Evolutionary conservation across 179 eudicot species (phyloP).

Genomic region (Silene coronaria): DNA sequence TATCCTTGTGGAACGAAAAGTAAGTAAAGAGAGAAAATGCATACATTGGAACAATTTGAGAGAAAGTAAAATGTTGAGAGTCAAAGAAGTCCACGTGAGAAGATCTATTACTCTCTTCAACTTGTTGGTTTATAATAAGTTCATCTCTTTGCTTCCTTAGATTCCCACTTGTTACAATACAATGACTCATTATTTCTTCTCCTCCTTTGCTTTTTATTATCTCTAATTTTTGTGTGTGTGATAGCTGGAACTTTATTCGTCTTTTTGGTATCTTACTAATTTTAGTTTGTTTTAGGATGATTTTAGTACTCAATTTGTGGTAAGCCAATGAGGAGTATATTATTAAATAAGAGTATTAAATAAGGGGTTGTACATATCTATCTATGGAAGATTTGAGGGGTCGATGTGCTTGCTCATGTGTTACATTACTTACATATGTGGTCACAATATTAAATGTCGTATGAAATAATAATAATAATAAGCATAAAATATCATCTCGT

Average conservation of each 20-base stretch:
- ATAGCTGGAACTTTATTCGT: conserved; percentile 29
- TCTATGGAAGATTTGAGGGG: conserved; percentile 4
- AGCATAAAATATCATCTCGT: too few species aligned
- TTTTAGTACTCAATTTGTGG: conserved; percentile 33
- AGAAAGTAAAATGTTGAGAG: conserved; percentile 19
- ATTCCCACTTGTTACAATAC: conserved; percentile 42
- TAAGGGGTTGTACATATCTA: not conserved
- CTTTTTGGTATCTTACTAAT: conserved; percentile 7
- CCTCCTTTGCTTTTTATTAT: conserved; percentile 18
- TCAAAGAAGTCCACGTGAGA: conserved; percentile 37
- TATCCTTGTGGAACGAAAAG: not conserved
- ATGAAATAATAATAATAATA: too few species aligned
- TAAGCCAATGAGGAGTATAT: conserved; percentile 26
- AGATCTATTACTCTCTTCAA: conserved; percentile 40
- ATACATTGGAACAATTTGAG: conserved; percentile 39
- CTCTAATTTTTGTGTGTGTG: not conserved
- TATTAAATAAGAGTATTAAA: conserved; percentile 21
- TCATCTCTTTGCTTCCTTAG: conserved; percentile 38
- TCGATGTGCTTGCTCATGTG: conserved; percentile 7
- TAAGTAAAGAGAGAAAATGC: not conserved
- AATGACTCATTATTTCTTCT: conserved; percentile 33
- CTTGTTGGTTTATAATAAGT: conserved; percentile 28
- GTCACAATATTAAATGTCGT: conserved; percentile 8
- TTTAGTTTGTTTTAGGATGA: conserved; percentile 20
- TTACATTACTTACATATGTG: not conserved